Evolutionary conservation across 495 filamentous ascomycete genomes (phyloP), one percentile per base, ranked within the genome.

Genomic region (Chaetomidium leptoderma): DNA sequence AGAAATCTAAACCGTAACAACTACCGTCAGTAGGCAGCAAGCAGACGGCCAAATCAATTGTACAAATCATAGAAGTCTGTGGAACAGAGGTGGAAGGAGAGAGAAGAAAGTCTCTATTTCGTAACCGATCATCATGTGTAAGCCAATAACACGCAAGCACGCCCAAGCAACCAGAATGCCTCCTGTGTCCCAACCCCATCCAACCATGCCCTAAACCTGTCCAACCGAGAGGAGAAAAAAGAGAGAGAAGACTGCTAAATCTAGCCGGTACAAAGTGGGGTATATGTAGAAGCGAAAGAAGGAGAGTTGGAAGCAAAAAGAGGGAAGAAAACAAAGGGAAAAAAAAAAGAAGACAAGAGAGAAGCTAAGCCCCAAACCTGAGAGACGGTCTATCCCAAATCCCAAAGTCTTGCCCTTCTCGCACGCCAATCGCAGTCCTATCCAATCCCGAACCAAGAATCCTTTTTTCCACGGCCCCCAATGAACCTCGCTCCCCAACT

Each of bases 241-340:
- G 19, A 16, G 16, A 19, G 16, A 26, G 33, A 53, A 40, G 44
- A 29, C 39, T 37, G 53, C 27, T 26, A 14, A 30, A 4, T 56
- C 43, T 47, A 55, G 13, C 13, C 19, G 51, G n/a, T n/a, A 48
- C 8, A 63, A 60, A 24, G 42, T 46, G 54, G 59, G 59, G 59
- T 61, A 61, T 61, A 61, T 52, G 52, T 14, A 26, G 36, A 52
- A 57, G 33, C 9, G 43, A 49, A 64, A 52, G 17, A 11, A 45
- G 11, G 35, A 43, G 51, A 27, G 30, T 43, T 36, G 54, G 48
- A 37, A 37, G 35, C 16, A 14, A 16, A 16, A 33, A 33, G n/a
- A n/a, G 42, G 33, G 39, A 33, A 52, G 39, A 43, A 50, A 51
- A 27, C 16, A 51, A 23, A 30, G 44, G 35, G 30, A 8, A 57